These are phyloP conservation scores for Bondarzewia mesenterica DNA, from an alignment of 1,284 basidiomycete genomes.

Conservation along the genomic window DNA sequence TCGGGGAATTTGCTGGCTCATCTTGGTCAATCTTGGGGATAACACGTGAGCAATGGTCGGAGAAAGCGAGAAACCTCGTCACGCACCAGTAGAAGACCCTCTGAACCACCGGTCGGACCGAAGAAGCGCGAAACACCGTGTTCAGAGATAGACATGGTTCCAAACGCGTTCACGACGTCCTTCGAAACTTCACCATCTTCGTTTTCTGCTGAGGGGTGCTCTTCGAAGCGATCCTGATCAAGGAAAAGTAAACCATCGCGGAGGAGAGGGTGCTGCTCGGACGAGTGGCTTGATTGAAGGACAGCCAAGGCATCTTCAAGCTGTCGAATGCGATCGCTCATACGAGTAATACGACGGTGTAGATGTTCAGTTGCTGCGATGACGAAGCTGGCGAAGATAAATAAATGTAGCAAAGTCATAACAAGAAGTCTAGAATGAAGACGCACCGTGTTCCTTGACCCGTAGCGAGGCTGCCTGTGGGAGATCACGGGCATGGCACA, in stretches of 20 bases:
- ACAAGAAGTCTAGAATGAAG: slow-evolving; percentile 1
- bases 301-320: slow-evolving; percentile 54
- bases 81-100: slow-evolving; percentile 25
- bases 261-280: slow-evolving; percentile 54
- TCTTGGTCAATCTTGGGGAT: slow-evolving; percentile 20
- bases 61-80: slow-evolving; percentile 7
- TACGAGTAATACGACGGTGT: slow-evolving; percentile 45
- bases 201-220: slow-evolving; percentile 16
- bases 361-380: slow-evolving; percentile 63
- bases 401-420: neutral
- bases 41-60: neutral
- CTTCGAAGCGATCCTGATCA: slow-evolving; percentile 24
- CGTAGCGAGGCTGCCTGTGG: slow-evolving; percentile 47
- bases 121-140: slow-evolving; percentile 56
- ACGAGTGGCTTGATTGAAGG: slow-evolving; percentile 41
- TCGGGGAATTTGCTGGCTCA: slow-evolving; percentile 15
- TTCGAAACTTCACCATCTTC: slow-evolving; percentile 5
- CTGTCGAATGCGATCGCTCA: slow-evolving; percentile 51
- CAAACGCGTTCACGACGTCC: slow-evolving; percentile 40
- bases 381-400: slow-evolving; percentile 36
- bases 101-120: slow-evolving; percentile 54
- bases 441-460: slow-evolving; percentile 54
- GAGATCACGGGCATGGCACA: neutral
- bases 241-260: slow-evolving; percentile 37
- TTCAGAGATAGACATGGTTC: slow-evolving; percentile 54